A percentile compares a stretch with the other conserved stretches of the same genome.
phyloP scores from a whole-genome alignment of 148 eudicot species.

The Beta vulgaris region DNA sequence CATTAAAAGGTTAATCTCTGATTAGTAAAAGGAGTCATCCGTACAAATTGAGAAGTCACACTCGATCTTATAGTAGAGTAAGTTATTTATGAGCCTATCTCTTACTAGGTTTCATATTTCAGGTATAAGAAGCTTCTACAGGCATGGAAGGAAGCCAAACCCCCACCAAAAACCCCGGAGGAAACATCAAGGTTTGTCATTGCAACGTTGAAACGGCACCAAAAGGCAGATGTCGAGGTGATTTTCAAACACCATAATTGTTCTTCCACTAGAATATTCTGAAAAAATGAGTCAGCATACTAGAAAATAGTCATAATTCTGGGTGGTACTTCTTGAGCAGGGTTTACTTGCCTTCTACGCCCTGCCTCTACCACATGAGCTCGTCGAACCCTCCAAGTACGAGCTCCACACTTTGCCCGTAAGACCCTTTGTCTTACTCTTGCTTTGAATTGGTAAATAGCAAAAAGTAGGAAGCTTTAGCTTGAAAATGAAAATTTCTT shows the following conservation, averaged over 20 bases:
- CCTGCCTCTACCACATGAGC: slow-evolving; percentile 63
- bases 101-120: background rate
- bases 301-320: background rate
- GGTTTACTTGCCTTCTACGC: slow-evolving; percentile 82
- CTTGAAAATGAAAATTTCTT: slow-evolving; percentile 3
- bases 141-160: slow-evolving; percentile 87
- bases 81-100: too few relatives aligned
- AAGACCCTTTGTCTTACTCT: slow-evolving; percentile 24
- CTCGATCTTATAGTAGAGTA: too few relatives aligned
- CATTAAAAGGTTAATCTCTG: background rate
- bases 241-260: background rate
- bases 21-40: background rate
- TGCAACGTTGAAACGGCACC: slow-evolving; percentile 64
- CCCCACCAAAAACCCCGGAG: slow-evolving; percentile 84
- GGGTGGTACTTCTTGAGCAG: slow-evolving; percentile 36
- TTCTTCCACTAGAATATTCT: background rate
- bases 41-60: background rate
- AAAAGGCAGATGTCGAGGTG: slow-evolving; percentile 90
- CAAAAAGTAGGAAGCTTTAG: background rate
- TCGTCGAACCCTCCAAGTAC: slow-evolving; percentile 54
- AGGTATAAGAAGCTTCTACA: slow-evolving; percentile 79
- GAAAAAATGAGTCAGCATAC: background rate
- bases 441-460: background rate
- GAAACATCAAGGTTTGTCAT: slow-evolving; percentile 83
- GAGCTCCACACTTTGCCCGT: slow-evolving; percentile 86